Evolutionary conservation across 2,329 filamentous ascomycete species (phyloP).

Genomic region (Aureobasidium sp.): DNA sequence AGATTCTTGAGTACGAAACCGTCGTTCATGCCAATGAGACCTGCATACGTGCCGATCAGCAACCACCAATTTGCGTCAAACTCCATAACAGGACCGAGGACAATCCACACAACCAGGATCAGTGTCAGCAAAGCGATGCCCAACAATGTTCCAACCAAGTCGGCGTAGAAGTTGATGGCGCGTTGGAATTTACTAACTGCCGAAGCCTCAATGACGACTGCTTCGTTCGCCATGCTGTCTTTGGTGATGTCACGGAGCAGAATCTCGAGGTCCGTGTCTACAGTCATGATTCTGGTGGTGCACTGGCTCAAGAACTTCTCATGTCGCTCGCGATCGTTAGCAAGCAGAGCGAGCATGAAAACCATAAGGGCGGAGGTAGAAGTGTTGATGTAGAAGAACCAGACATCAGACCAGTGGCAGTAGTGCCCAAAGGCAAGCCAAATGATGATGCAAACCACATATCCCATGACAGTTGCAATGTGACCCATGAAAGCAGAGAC

Average conservation of each 20-base stretch:
- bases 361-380: neutral
- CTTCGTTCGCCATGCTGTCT: neutral
- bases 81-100: neutral
- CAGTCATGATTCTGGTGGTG: neutral
- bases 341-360: neutral
- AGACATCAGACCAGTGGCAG: neutral
- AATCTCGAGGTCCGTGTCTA: neutral
- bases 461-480: neutral
- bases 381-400: conserved; percentile 2
- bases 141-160: neutral
- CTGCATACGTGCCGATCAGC: neutral
- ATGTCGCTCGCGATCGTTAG: neutral
- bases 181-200: neutral
- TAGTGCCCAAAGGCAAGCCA: neutral
- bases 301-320: neutral
- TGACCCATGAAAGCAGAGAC: neutral
- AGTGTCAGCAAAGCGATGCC: neutral
- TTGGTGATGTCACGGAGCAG: neutral
- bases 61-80: neutral
- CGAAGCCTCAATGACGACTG: neutral
- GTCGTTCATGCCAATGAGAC: neutral
- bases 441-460: neutral
- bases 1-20: neutral
- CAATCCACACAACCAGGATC: neutral
- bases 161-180: neutral